Evolutionary conservation across 768 basidiomycete species (phyloP).

Genomic region (Clitopilus hobsonii): DNA sequence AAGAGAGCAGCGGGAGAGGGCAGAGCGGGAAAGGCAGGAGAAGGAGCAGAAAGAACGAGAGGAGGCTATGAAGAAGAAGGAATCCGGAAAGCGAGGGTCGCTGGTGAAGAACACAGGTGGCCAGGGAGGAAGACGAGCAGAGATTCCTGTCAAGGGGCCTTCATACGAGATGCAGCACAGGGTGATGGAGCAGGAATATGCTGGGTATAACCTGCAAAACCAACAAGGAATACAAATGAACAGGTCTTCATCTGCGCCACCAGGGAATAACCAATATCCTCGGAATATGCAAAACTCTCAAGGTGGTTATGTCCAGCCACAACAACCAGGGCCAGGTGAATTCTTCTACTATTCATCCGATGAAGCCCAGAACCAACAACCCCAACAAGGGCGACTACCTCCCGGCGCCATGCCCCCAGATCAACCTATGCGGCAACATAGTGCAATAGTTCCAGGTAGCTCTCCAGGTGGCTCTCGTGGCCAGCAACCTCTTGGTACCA

Average conservation of each 20-base stretch:
- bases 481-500: neutral
- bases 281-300: slow-evolving; percentile 18
- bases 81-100: slow-evolving; percentile 47
- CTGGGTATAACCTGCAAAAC: slow-evolving; percentile 34
- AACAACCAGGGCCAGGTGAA: slow-evolving; percentile 19
- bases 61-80: slow-evolving; percentile 53
- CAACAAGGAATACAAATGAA: slow-evolving; percentile 24
- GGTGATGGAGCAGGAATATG: slow-evolving; percentile 88
- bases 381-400: slow-evolving; percentile 37
- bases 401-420: slow-evolving; percentile 64
- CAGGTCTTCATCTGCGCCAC: slow-evolving; percentile 19
- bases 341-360: slow-evolving; percentile 35
- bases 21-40: slow-evolving; percentile 35
- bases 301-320: slow-evolving; percentile 24
- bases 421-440: slow-evolving; percentile 22
- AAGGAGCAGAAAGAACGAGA: slow-evolving; percentile 43
- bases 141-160: slow-evolving; percentile 83
- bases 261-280: slow-evolving; percentile 5
- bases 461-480: slow-evolving; percentile 27
- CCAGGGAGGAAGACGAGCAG: slow-evolving; percentile 59
- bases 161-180: slow-evolving; percentile 94
- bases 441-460: slow-evolving; percentile 7
- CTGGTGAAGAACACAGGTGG: slow-evolving; percentile 63
- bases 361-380: slow-evolving; percentile 19
- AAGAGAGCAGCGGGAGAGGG: slow-evolving; percentile 37